Percentiles rank a stretch among this genome's conserved stretches.
phyloP scores from a whole-genome alignment of 1,284 basidiomycete genomes.

The Cryptococcus neoformans region DNA sequence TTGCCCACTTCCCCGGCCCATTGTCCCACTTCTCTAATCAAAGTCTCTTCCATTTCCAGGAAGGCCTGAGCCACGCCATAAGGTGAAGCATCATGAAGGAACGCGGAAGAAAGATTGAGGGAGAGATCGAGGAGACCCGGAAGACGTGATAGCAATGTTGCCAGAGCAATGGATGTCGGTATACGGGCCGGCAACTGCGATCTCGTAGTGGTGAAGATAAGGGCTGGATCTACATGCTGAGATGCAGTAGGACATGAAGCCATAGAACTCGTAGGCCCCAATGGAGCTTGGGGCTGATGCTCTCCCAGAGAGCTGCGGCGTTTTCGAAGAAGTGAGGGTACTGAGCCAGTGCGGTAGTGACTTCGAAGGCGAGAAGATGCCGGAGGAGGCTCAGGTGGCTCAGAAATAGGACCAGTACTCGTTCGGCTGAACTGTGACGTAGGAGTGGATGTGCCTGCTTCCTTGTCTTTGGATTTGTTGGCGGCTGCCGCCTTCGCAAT shows the following conservation, averaged over 20 bases:
- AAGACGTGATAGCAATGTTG: background rate
- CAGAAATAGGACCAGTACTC: background rate
- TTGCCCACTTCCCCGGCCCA: slow-evolving; percentile 30
- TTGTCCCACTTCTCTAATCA: slow-evolving; percentile 17
- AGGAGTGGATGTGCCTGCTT: background rate
- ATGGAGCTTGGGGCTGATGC: background rate
- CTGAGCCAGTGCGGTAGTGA: background rate
- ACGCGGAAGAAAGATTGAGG: slow-evolving; percentile 17
- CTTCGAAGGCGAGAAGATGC: background rate
- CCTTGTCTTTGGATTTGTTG: slow-evolving; percentile 1
- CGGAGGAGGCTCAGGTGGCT: background rate
- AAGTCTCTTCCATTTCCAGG: slow-evolving; percentile 19
- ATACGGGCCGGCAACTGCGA: background rate
- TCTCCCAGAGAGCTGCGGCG: background rate
- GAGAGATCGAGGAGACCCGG: slow-evolving; percentile 6
- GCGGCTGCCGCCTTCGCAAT: slow-evolving; percentile 2
- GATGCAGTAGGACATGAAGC: too few species aligned
- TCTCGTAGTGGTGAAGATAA: background rate
- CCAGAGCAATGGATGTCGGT: background rate
- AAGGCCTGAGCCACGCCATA: slow-evolving; percentile 27
- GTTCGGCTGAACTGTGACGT: background rate
- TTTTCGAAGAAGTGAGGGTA: background rate
- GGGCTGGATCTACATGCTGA: background rate
- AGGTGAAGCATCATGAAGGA: slow-evolving; percentile 31
- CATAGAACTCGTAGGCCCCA: too few species aligned